Base-by-base conservation (phyloP, 768 basidiomycete species). In the Mycena olivaceomarginata region DNA sequence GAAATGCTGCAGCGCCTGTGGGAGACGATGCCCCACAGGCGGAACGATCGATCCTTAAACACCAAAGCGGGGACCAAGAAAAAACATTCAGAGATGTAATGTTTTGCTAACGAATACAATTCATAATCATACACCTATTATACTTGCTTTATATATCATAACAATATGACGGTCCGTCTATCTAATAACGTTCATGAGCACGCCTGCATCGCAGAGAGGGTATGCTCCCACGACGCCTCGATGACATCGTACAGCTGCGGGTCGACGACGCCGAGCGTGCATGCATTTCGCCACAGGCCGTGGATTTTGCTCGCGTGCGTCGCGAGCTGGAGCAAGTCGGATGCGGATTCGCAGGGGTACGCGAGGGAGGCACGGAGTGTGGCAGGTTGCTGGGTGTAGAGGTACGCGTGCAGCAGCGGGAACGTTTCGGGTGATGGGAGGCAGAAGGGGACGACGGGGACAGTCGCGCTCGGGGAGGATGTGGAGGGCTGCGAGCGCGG, bases 361-460 rank as follows among this genome's bases (percentile, higher is more conserved):
- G 13, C 91, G 80, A 70, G 92, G 85, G 4, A 86, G 76, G 11
- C 83, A 82, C 41, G 91, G 81, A 64, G 92, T 83, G 51, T 81
- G 68, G 87, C 82, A 70, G 88, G 85, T 60, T 80, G 71, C 51
- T 89, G 88, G 2, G 88, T 89, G 84, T 93, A 91, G 60, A 93
- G 84, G 85, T 88, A 92, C 0, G 84, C 80, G 20, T 89, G 88
- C 0, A 93, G 85, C 7, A 86, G 82, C 1, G 88, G 83, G 81
- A 92, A 93, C 16, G 90, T 86, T n/a, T 85, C 84, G 0, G 91
- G 88, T 4, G 89, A 87, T 0, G 92, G 91, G n/a, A 93, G 84
- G 70, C 86, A 85, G 78, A 93, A 77, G 6, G 89, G 89, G 8
- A 91, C 86, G 48, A 93, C 87, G 22, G 92, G 92, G 1, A 92